Base-by-base conservation (phyloP, 805 yeast species). In the Starmerella vitae region DNA sequence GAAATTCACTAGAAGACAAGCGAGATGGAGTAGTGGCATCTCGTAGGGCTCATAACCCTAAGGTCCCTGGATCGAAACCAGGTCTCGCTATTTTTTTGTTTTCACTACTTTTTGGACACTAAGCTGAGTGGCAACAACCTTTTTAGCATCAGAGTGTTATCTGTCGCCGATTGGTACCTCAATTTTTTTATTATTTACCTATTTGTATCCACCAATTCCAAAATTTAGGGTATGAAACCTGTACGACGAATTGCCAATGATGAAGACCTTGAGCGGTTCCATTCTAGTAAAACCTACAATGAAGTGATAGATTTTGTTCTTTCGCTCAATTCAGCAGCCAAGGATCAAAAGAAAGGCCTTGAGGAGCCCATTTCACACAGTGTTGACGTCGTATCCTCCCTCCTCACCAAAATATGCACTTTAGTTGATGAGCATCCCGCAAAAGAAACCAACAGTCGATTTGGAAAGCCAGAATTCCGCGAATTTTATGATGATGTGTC, bases 401-500 rank as follows among this genome's bases (percentile, higher is more conserved):
- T 74, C 0, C 56, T 88, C 13, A 67, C 66, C 9, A 51, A 60
- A 1, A 68, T 85, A 1, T 57, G 59, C 2, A 41, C 26, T 0
- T 54, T 72, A 0, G 66, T 79, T 1, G 66, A 65, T 1, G 46
- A 53, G 2, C 71, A 77, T 55, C 95, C 96, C 0, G 85, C 93
- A 0, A 57, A 64, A 0, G 62, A 70, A 30, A 82, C 80, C 37
- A 66, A 68, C 3, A 77, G 94, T 7, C 65, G 98, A 41, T 91
- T 91, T 57, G 98, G 98, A 5, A 91, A 91, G 55, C 65, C 74
- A 8, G 97, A 91, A 57, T 91, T 88, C 58, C 65, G 78, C 33
- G 85, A 74, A 40, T 83, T 86, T 52, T 84, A 78, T 56, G 91
- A 84, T 54, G 76, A 71, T 4, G 48, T 86, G 10, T 50, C 56